Evolutionary conservation across 768 basidiomycete species (phyloP).

Genomic region (Tylopilus felleus): DNA sequence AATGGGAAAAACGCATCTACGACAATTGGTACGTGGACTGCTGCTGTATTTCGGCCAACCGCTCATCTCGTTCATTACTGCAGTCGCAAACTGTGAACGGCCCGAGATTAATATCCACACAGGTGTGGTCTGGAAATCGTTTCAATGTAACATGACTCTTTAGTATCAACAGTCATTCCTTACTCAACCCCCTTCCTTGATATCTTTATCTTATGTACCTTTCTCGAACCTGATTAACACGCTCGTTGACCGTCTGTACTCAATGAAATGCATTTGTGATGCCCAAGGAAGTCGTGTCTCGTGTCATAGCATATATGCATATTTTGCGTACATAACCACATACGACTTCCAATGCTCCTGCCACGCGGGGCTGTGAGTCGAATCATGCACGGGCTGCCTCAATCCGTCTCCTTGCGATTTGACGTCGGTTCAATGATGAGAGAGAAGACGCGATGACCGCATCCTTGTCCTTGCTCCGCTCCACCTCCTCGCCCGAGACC

Average conservation of each 20-base stretch:
- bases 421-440: slow-evolving; percentile 76
- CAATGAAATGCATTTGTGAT: not conserved
- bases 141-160: not conserved
- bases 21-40: slow-evolving; percentile 25
- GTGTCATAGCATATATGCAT: slow-evolving; percentile 31
- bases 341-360: slow-evolving; percentile 14
- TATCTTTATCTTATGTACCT: slow-evolving; percentile 3
- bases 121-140: not conserved
- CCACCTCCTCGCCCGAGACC: slow-evolving; percentile 76
- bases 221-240: not conserved
- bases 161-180: not conserved
- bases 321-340: slow-evolving; percentile 28
- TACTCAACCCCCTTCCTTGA: not conserved
- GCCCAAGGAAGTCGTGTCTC: slow-evolving; percentile 4
- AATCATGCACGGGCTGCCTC: slow-evolving; percentile 69
- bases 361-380: slow-evolving; percentile 14
- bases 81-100: slow-evolving; percentile 11
- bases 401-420: slow-evolving; percentile 83
- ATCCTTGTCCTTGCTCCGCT: slow-evolving; percentile 86
- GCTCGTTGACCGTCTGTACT: slow-evolving; percentile 6
- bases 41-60: not conserved
- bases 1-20: slow-evolving; percentile 28
- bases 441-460: slow-evolving; percentile 46
- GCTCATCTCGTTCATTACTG: not conserved
- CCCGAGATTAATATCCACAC: not conserved